Evolutionary conservation across 306 rosid genomes (phyloP).

Genomic region (Vigna trinervia): DNA sequence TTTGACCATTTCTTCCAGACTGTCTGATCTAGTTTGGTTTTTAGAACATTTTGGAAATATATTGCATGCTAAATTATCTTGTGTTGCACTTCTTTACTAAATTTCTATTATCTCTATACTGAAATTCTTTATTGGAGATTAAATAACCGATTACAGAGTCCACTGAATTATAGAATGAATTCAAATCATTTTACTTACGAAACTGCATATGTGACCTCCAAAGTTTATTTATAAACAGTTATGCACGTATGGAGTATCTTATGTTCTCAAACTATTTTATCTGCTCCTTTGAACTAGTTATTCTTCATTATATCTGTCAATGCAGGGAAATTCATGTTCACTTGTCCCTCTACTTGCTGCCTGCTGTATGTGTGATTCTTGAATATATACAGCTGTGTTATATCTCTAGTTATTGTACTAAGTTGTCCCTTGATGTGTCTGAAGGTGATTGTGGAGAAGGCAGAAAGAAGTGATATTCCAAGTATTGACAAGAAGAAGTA

Average conservation of each 20-base stretch:
- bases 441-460: conserved; percentile 95
- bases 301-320: neutral
- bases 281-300: neutral
- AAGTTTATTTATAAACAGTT: conserved; percentile 18
- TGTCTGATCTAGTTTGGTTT: neutral
- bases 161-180: conserved; percentile 21
- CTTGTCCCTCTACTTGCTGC: conserved; percentile 28
- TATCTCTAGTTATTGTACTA: conserved; percentile 33
- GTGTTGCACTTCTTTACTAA: neutral
- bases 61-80: neutral
- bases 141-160: conserved; percentile 10
- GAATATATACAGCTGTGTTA: conserved; percentile 23
- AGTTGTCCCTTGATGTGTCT: conserved; percentile 46
- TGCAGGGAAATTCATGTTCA: neutral
- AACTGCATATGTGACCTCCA: conserved; percentile 12
- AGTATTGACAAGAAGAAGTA: conserved; percentile 95
- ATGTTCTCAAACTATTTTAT: conserved; percentile 20
- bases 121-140: neutral
- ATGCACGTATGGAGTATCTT: neutral
- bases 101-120: neutral
- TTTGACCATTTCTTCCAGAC: neutral
- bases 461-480: conserved; percentile 96
- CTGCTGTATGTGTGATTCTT: conserved; percentile 15
- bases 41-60: neutral
- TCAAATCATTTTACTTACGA: conserved; percentile 1